phyloP scores from a whole-genome alignment of 768 basidiomycete genomes.

The Lentinula aciculospora region DNA sequence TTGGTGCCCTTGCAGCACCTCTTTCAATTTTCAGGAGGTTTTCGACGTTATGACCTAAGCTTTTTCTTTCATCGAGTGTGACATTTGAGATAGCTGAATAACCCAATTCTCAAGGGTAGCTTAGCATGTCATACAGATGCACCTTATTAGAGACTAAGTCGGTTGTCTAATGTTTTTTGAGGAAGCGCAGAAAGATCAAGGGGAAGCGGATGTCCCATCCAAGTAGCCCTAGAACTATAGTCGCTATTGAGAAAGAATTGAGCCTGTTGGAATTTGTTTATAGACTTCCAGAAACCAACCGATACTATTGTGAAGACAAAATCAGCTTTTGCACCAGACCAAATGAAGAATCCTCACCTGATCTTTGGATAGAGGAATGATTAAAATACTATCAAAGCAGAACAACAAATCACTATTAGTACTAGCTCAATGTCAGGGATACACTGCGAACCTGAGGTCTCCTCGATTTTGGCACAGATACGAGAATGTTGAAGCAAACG shows the following conservation, averaged over 20 bases:
- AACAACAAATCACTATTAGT: too few relatives aligned
- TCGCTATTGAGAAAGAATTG: constrained; percentile 25
- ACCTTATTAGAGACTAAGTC: too few relatives aligned
- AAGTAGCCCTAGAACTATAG: constrained; percentile 17
- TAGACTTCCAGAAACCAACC: too few relatives aligned
- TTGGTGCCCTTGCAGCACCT: too few relatives aligned
- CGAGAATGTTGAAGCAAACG: constrained; percentile 69
- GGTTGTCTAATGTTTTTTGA: constrained; percentile 24
- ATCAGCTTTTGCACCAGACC: too few relatives aligned
- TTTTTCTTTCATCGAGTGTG: constrained; percentile 54
- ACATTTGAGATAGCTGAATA: constrained; percentile 47
- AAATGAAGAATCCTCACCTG: too few relatives aligned
- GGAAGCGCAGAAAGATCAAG: constrained; percentile 60
- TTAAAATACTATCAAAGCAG: too few relatives aligned
- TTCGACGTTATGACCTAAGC: constrained; percentile 60
- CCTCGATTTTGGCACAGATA: constrained; percentile 67
- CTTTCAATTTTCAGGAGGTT: constrained; percentile 51
- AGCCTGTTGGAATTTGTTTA: too few relatives aligned
- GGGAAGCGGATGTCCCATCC: constrained; percentile 69
- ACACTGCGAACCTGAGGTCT: constrained; percentile 65
- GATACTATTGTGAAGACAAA: too few relatives aligned
- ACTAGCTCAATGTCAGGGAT: too few relatives aligned
- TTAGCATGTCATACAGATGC: not conserved
- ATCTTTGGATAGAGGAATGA: too few relatives aligned
- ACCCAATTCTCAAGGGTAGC: constrained; percentile 48